Evolutionary conservation across 306 rosid species (phyloP), one percentile per base, ranked within the genome.

Genomic region (Echinosophora koreensis): DNA sequence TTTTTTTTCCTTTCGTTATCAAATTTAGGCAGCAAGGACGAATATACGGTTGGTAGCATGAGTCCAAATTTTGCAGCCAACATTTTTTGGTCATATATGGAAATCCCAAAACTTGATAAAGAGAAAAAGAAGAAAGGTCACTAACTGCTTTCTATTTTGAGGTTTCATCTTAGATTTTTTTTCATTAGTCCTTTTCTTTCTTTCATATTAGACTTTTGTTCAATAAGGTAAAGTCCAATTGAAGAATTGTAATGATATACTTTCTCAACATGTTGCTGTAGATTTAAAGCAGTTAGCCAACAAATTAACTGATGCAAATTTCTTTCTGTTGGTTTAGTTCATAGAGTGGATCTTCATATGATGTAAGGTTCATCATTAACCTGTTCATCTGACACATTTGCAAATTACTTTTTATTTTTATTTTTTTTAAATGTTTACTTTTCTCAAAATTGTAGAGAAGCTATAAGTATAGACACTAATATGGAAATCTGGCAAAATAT

Each of bases 201-300:
- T 38, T 74, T 57, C 30, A 4, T 37, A 57, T 42, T 71, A 51
- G 77, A 75, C 73, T 16, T 30, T 67, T 30, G 15, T 67, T 47
- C 38, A 12, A 50, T 39, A 64, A 28, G 56, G 47, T 28, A 50
- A 27, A 17, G 34, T 68, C 12, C n/a, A 54, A 37, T 32, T 15
- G 58, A 56, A 56, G 47, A 37, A 35, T 44, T 46, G 62, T 54
- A 27, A 42, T 14, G 42, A 74, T 15, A 27, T 42, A 68, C 35
- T 75, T 50, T 75, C 71, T 39, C 10, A 60, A 69, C 55, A 13
- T 16, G 30, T 17, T 49, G 84, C 50, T 60, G 52, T 58, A 66
- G 74, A 72, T 69, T 60, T 77, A 72, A 82, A 71, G 79, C 50
- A 71, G 79, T 71, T 57, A 82, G 59, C 76, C 52, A 71, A 77